Conservation (phyloP, 306 rosid species). For the Cucumis sativus region DNA sequence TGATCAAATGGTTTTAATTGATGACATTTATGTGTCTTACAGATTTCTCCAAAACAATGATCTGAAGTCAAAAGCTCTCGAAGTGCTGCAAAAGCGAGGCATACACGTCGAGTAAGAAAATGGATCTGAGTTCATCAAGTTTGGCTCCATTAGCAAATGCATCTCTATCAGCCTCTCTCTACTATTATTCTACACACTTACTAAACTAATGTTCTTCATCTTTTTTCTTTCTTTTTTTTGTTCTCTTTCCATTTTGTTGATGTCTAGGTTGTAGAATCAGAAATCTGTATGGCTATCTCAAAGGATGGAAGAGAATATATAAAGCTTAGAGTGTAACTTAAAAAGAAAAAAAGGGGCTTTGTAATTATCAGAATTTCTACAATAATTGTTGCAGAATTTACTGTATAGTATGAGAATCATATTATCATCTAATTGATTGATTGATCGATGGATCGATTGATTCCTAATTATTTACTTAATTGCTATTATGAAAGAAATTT, state of each 20-base stretch:
- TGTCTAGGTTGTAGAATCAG: neutral
- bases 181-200: neutral
- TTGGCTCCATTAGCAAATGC: neutral
- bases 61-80: conserved; percentile 17
- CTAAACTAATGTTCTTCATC: neutral
- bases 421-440: neutral
- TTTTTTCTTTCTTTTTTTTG: neutral
- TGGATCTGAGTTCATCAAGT: neutral
- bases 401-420: neutral
- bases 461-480: neutral
- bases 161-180: neutral
- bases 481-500: neutral
- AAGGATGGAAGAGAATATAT: conserved; percentile 9
- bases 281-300: neutral
- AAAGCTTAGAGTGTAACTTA: conserved; percentile 3
- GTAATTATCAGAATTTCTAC: neutral
- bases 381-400: neutral
- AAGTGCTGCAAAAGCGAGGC: conserved; percentile 8
- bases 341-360: neutral
- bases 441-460: neutral
- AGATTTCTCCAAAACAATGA: conserved; percentile 34
- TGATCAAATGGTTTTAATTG: neutral
- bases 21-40: neutral
- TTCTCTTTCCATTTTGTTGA: neutral
- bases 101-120: conserved; percentile 29